Conservation (phyloP, 2,329 filamentous ascomycete genomes). For the Ascosphaera acerosa region DNA sequence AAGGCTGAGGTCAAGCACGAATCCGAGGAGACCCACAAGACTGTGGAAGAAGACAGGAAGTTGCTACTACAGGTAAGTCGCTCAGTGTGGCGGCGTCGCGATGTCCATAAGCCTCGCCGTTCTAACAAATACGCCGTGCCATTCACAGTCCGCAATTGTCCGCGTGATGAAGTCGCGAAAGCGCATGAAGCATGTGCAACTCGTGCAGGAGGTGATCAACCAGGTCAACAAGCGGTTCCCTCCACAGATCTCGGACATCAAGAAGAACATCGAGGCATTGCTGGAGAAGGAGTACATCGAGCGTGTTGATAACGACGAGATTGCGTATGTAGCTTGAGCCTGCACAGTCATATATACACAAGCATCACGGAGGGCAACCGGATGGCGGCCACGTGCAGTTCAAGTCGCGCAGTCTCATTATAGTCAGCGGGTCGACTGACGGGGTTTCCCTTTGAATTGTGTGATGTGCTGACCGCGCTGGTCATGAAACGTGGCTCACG, state of each 20-base stretch:
- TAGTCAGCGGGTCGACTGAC: too few species aligned
- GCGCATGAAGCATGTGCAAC: constrained; percentile 89
- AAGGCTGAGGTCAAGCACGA: constrained; percentile 94
- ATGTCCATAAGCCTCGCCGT: too few species aligned
- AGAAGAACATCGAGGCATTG: constrained; percentile 97
- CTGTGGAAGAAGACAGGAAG: constrained; percentile 94
- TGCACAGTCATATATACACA: too few species aligned
- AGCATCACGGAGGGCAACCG: too few species aligned
- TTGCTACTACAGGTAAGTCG: constrained; percentile 72
- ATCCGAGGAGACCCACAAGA: constrained; percentile 94
- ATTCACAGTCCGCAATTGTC: constrained; percentile 68
- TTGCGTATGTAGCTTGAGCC: constrained; percentile 69
- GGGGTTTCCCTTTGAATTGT: too few species aligned
- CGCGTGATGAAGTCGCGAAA: constrained; percentile 99
- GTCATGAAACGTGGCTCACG: too few species aligned
- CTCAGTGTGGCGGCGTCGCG: constrained; percentile 2
- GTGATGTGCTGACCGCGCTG: too few species aligned
- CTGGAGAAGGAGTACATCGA: constrained; percentile 98
- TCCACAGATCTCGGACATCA: constrained; percentile 85
- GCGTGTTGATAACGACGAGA: constrained; percentile 76
- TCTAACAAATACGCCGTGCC: constrained; percentile 6
- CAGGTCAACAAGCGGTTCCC: constrained; percentile 86
- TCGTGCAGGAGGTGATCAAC: constrained; percentile 84
- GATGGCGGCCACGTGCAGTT: too few species aligned
- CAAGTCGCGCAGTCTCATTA: too few species aligned